A percentile compares a stretch with the other conserved stretches of the same genome.
Evolutionary conservation across 306 rosid species (phyloP).

Genomic region (Lathyrus aphaca): DNA sequence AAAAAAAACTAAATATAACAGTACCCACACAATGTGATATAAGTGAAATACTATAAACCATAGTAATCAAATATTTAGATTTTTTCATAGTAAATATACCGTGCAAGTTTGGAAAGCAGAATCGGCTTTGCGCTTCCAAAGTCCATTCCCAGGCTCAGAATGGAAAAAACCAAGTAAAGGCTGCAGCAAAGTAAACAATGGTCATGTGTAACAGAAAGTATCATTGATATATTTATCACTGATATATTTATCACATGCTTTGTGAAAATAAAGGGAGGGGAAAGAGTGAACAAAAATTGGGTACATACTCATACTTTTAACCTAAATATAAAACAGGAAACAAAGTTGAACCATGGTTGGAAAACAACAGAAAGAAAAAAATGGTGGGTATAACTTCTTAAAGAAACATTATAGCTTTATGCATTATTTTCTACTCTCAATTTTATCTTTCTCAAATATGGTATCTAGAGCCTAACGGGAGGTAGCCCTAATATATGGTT

Average conservation of each 20-base stretch:
- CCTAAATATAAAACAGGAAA: neutral
- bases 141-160: conserved; percentile 81
- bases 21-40: neutral
- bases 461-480: no score
- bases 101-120: conserved; percentile 71
- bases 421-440: neutral
- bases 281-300: neutral
- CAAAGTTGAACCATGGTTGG: neutral
- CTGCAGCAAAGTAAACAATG: conserved; percentile 54
- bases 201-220: conserved; percentile 28
- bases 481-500: neutral
- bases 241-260: conserved; percentile 29
- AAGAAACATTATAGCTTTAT: conserved; percentile 10
- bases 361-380: neutral
- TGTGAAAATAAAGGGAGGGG: conserved; percentile 17
- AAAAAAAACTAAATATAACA: conserved; percentile 7
- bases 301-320: conserved; percentile 6
- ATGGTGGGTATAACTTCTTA: neutral
- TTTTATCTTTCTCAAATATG: neutral
- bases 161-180: conserved; percentile 79
- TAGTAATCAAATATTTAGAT: conserved; percentile 19
- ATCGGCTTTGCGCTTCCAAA: conserved; percentile 97
- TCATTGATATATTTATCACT: conserved; percentile 9
- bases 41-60: conserved; percentile 11
- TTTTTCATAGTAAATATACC: conserved; percentile 51